Evolutionary conservation across 164 flowering plant genomes (phyloP), one percentile per base, ranked within the genome.

Genomic region (Aristolochia contorta): DNA sequence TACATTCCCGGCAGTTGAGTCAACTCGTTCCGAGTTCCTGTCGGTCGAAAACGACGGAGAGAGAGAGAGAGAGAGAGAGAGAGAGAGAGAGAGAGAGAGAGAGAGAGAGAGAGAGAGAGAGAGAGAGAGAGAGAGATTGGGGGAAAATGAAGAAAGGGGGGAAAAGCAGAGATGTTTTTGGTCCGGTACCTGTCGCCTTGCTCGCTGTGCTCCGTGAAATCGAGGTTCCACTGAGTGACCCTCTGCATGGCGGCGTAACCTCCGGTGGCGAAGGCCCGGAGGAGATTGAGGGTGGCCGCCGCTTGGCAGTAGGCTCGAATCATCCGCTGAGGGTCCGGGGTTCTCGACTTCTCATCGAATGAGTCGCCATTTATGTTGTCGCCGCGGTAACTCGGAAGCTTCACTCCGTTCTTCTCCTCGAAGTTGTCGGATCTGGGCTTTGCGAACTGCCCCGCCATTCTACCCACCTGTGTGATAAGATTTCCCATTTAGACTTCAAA

Each of bases 391-490:
- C 96, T 91, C 5, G 97, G 97, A 60, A 91, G 77, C 76, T 86
- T 88, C 73, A 86, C 89, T 0, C 96, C 93, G 54, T 88, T 55
- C 75, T 76, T 86, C 80, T 82, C 94, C 75, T 91, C 97, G 46
- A 83, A 82, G 0, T 70, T 12, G 13, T 86, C 97, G 1, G 97
- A 91, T 69, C 96, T 84, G 13, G 97, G 96, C 75, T 88, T 91
- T 8, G 97, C 97, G 73, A 91, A 91, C 52, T 91, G 97, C 37
- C 97, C 97, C 8, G 97, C 97, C 97, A 91, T 91, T 71, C 97
- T 80, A 33, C 97, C 97, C 53, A 88, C 96, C 96, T 91, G 65
- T 45, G 22, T 45, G 22, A 43, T 22, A 51, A 23, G 45, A 27
- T 61, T 18, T 19, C 37, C 53, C n/a, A n/a, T n/a, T n/a, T n/a